Conservation (phyloP, 306 rosid species). For the Citrullus amarus region DNA sequence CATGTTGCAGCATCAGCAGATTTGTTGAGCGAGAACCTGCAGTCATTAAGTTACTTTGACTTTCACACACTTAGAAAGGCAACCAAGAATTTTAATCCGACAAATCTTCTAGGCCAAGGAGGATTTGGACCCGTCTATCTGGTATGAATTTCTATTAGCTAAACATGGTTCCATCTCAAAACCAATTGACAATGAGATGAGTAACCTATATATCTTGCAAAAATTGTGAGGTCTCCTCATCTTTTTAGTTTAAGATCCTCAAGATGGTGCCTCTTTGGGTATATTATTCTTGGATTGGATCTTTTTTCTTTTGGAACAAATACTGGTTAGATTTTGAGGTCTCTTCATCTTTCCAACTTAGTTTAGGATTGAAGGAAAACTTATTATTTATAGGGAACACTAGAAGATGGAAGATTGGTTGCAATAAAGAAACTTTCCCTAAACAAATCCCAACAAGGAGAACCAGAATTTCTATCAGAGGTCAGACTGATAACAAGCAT, state of each 20-base stretch:
- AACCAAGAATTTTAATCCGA: constrained; percentile 49
- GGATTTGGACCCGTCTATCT: constrained; percentile 93
- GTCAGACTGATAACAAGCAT: constrained; percentile 79
- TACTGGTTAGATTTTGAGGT: no score
- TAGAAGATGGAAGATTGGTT: constrained; percentile 48
- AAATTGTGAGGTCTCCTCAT: no score
- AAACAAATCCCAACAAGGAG: constrained; percentile 81
- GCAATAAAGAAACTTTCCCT: constrained; percentile 73
- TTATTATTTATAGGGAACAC: constrained; percentile 42
- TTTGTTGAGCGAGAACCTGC: constrained; percentile 45
- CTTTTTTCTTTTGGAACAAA: no score
- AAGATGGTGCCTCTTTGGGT: no score
- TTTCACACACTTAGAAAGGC: constrained; percentile 56
- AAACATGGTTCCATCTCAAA: no score
- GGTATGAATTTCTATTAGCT: constrained; percentile 22
- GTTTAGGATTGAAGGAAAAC: not conserved
- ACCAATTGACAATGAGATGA: no score
- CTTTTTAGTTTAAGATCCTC: no score
- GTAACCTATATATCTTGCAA: no score
- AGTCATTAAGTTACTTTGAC: constrained; percentile 49
- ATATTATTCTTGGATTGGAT: no score
- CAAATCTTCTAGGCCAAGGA: constrained; percentile 80
- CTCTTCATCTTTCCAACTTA: not conserved
- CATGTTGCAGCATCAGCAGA: constrained; percentile 34
- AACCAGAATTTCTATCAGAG: constrained; percentile 67